Evolutionary conservation across 768 basidiomycete genomes (phyloP).

Genomic region (Phlegmacium glaucopus): DNA sequence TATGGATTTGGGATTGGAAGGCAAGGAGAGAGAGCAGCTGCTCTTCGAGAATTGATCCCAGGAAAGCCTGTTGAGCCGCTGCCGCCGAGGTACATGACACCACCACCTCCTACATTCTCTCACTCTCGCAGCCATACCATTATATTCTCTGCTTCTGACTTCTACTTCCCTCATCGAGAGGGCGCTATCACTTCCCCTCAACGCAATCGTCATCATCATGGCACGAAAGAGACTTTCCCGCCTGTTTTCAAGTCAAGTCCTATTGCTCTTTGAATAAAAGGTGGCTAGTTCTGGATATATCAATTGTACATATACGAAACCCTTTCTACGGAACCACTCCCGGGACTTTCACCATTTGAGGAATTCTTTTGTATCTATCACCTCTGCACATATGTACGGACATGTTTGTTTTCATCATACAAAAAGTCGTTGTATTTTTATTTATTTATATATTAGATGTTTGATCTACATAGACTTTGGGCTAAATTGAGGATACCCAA

Average conservation of each 20-base stretch:
- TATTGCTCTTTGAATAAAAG: background rate
- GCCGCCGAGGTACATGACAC: slow-evolving; percentile 46
- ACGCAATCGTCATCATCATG: background rate
- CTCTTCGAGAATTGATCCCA: slow-evolving; percentile 57
- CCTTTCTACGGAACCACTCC: too few species aligned
- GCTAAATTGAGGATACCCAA: too few species aligned
- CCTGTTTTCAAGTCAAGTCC: background rate
- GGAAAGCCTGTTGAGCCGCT: slow-evolving; percentile 60
- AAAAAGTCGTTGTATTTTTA: too few species aligned
- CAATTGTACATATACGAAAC: background rate
- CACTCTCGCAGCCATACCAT: background rate
- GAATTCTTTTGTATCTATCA: too few species aligned
- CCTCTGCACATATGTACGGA: too few species aligned
- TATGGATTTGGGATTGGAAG: slow-evolving; percentile 80
- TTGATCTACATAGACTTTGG: too few species aligned
- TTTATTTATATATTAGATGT: too few species aligned
- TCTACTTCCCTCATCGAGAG: background rate
- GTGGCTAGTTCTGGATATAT: background rate
- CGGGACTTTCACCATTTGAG: too few species aligned
- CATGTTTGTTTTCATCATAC: too few species aligned
- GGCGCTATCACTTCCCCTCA: background rate
- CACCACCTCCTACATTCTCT: background rate
- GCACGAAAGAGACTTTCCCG: background rate
- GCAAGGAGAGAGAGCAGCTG: slow-evolving; percentile 73
- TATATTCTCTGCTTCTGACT: background rate